Base-by-base conservation (phyloP, 2,329 filamentous ascomycete genomes). In the Alternaria conjuncta region DNA sequence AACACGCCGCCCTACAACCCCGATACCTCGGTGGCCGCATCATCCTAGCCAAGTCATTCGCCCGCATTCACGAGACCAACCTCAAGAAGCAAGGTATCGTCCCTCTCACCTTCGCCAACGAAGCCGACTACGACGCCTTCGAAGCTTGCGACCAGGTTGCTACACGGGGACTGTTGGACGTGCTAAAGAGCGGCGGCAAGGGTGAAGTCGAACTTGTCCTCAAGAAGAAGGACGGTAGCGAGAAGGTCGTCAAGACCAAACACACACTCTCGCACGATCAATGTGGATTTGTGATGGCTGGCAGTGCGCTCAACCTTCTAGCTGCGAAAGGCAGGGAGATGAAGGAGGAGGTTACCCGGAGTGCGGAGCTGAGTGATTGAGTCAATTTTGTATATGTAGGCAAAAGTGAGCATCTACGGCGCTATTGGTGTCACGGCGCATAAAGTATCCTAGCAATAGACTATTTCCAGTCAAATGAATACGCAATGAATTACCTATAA, bases 31-130 rank as follows among this genome's bases (percentile, higher is more conserved):
- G 94, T 63, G 93, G 92, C 20, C 87, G 92, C 54, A 86, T 97
- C 75, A 93, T 97, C 61, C 86, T 97, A 18, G 86, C 91, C 60
- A 97, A 97, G 84, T 92, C 88, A 41, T 97, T 97, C 77, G 94
- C 94, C 0, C 90, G 94, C 57, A 97, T 97, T 78, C 94, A 97
- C 84, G 94, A 97, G 86, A 97, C 94, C 28, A 97, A 97, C 80
- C 84, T 97, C 70, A 97, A 97, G 89, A 97, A 97, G 84, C 96
- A 99, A 84, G 96, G 96, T 67, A 92, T 99, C 32, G 93, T 99
- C 47, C 96, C 96, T 2, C 85, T 99, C 73, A 97, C 93, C 0
- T 97, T 99, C 77, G 92, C 85, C 49, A 86, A 97, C 80, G 94
- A 96, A 82, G 86, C 87, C 20, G 96, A 98, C 81, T 98, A 97